Evolutionary conservation across 2,329 filamentous ascomycete species (phyloP).

Genomic region (Spiromastix sp.): DNA sequence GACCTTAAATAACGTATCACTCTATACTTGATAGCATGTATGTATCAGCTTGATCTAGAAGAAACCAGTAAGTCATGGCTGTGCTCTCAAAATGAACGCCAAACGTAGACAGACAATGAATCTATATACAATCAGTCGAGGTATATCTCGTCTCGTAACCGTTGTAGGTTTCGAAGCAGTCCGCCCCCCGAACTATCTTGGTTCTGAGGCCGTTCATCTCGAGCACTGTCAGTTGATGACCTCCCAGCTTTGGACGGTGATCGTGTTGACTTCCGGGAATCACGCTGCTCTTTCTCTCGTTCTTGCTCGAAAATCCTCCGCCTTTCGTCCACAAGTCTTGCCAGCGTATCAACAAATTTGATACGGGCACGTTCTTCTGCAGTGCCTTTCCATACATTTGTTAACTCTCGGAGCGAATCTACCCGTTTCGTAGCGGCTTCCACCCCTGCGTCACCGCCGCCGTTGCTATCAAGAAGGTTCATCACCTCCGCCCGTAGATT

Average conservation of each 20-base stretch:
- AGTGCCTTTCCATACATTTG: slow-evolving; percentile 86
- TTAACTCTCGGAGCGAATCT: slow-evolving; percentile 65
- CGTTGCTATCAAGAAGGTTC: slow-evolving; percentile 49
- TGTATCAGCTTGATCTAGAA: no score
- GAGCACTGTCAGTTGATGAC: slow-evolving; percentile 14
- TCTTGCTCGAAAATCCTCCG: slow-evolving; percentile 36
- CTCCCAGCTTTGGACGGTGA: slow-evolving; percentile 17
- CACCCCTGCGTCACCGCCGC: slow-evolving; percentile 55
- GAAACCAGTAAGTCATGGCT: no score
- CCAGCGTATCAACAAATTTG: slow-evolving; percentile 72
- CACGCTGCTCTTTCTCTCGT: slow-evolving; percentile 37
- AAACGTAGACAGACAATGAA: no score
- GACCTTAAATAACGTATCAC: no score
- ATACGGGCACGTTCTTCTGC: slow-evolving; percentile 79
- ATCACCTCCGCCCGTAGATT: slow-evolving; percentile 60
- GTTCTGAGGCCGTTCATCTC: slow-evolving; percentile 10
- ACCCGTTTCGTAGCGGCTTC: slow-evolving; percentile 59
- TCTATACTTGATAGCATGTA: no score
- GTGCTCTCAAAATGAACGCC: no score
- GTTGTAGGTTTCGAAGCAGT: slow-evolving; percentile 42
- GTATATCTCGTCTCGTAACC: slow-evolving; percentile 44
- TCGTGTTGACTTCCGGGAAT: slow-evolving; percentile 9
- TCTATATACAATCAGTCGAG: slow-evolving; percentile 34
- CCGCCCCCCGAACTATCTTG: slow-evolving; percentile 34
- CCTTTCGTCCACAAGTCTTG: slow-evolving; percentile 71